Percentiles rank a stretch among this genome's conserved stretches.
Evolutionary conservation across 352 stramenopile genomes (phyloP).

Genomic region (Phytophthora brassicae): DNA sequence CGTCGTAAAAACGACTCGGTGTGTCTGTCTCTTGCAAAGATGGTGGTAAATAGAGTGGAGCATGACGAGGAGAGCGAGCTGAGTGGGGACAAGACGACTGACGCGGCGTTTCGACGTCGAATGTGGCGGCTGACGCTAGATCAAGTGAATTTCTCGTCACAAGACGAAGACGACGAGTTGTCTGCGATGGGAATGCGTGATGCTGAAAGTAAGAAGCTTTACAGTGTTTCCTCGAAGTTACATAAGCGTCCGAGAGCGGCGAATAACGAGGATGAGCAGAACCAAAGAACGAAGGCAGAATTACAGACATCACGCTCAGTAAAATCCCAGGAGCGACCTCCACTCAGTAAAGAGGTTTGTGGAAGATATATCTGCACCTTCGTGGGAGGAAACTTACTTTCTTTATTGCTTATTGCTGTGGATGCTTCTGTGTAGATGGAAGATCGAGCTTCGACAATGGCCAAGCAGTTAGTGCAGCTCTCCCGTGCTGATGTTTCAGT

Average conservation of each 20-base stretch:
- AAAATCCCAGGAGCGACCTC: conserved; percentile 17
- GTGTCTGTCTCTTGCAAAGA: conserved; percentile 31
- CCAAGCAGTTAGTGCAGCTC: conserved; percentile 51
- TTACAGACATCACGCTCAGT: background rate
- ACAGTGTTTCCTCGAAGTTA: background rate
- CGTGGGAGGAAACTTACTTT: background rate
- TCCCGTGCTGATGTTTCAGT: conserved; percentile 33
- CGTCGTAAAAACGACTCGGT: conserved; percentile 25
- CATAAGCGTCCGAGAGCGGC: conserved; percentile 22
- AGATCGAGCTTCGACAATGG: conserved; percentile 36
- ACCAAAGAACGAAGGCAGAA: conserved; percentile 3
- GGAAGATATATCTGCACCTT: background rate
- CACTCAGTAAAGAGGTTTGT: conserved; percentile 36
- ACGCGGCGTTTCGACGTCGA: conserved; percentile 32
- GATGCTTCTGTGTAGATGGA: conserved; percentile 49
- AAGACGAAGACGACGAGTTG: conserved; percentile 16
- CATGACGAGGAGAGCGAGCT: background rate
- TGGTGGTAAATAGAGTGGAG: conserved; percentile 19
- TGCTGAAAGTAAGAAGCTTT: background rate
- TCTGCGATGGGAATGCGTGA: background rate
- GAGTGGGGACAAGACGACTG: background rate
- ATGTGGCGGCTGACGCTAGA: conserved; percentile 33
- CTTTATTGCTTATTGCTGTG: conserved; percentile 5
- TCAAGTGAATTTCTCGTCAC: conserved; percentile 24
- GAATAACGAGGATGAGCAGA: conserved; percentile 1